Base-by-base conservation (phyloP, 179 eudicot genomes). In the Corrigiola litoralis region DNA sequence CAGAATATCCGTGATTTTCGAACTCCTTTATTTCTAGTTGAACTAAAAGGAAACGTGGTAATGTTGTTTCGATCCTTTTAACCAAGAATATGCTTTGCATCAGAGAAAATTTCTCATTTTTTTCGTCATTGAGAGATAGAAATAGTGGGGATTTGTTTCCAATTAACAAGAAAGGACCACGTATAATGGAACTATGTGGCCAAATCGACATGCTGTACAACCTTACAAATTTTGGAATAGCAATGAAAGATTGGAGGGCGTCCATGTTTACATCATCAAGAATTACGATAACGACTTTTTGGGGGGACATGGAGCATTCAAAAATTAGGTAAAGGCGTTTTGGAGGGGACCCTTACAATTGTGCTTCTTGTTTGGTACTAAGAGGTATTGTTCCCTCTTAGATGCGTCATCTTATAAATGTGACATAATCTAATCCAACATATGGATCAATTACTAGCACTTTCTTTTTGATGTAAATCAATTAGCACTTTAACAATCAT, bases 241-340 rank as follows among this genome's bases (percentile, higher is more conserved):
- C n/a, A n/a, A 10, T 1, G 32, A 12, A n/a, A 6, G 29, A 21
- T 21, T 48, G 29, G 29, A 20, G 16, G 18, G 68, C 5, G 27
- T 34, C 31, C 6, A 64, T 6, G 59, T 64, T 48, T 21, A 29
- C 21, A 61, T 68, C 66, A 29, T 28, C 2, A 20, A 41, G 53
- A 49, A 61, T 13, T 25, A 6, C 12, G 73, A 70, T 25, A 63
- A 55, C 34, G 49, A 63, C 63, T 23, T 36, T 29, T 33, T 25
- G 14, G n/a, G 44, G 53, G 51, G 55, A 38, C 57, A 45, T 27
- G 23, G 28, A 29, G 61, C 21, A 40, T 63, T 70, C 68, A 70
- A 69, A 70, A 54, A 63, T 70, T 70, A 70, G 74, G 74, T 70
- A 63, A 69, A 70, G 44, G 34, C 25, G 38, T 69, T 51, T 40